Conservation (phyloP, 768 basidiomycete species). For the Macrolepiota albuminosa region DNA sequence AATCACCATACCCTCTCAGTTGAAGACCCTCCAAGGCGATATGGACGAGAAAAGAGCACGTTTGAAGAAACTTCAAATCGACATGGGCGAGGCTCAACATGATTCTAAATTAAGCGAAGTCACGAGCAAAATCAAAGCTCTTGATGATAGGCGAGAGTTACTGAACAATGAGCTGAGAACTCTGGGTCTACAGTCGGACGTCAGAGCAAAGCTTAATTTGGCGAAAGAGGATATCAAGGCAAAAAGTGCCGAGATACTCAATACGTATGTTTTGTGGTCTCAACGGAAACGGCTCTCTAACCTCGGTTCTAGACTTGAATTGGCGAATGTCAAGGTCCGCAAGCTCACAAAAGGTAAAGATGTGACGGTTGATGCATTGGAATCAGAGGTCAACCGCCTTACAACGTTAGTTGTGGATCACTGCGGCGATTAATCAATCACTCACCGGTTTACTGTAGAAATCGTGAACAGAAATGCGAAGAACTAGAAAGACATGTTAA, state of each 20-base stretch:
- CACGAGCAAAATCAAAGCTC: constrained; percentile 41
- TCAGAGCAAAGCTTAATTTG: constrained; percentile 72
- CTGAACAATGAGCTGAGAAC: constrained; percentile 67
- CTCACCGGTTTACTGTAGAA: constrained; percentile 33
- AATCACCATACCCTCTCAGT: constrained; percentile 47
- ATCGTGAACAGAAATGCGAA: constrained; percentile 59
- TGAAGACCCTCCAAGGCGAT: constrained; percentile 51
- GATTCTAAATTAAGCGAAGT: constrained; percentile 60
- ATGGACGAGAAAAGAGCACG: constrained; percentile 66
- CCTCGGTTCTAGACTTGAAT: constrained; percentile 47
- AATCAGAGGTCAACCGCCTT: constrained; percentile 60
- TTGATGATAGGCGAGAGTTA: constrained; percentile 67
- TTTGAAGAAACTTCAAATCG: constrained; percentile 53
- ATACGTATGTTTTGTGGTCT: constrained; percentile 47
- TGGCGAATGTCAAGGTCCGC: constrained; percentile 55
- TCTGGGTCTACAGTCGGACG: constrained; percentile 75
- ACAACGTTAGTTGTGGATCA: constrained; percentile 41
- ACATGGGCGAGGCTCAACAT: constrained; percentile 56
- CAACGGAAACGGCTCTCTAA: background rate
- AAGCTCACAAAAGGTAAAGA: constrained; percentile 56
- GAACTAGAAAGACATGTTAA: constrained; percentile 41
- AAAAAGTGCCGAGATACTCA: constrained; percentile 63
- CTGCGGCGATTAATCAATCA: background rate
- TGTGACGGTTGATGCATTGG: constrained; percentile 61
- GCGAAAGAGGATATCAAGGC: constrained; percentile 63